A percentile compares a stretch with the other conserved stretches of the same genome.
Evolutionary conservation across 225 moss, liverwort and hornwort species (phyloP).

Genomic region (Polytrichum commune): DNA sequence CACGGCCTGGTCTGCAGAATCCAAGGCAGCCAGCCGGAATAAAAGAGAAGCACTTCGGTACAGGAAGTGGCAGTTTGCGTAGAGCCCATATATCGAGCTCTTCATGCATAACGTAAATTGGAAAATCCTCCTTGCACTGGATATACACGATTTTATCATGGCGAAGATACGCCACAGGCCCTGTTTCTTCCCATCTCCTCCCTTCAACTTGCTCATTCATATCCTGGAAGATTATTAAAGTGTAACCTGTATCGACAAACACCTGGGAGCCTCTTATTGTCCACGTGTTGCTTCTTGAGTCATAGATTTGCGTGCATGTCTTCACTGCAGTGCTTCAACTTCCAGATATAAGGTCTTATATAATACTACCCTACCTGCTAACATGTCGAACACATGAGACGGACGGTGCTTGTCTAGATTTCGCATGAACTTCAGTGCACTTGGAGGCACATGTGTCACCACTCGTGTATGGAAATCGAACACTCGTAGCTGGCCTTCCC

Average conservation of each 20-base stretch:
- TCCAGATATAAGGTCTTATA: conserved; percentile 3
- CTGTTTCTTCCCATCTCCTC: background rate
- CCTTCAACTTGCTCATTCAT: too few species aligned
- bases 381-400: conserved; percentile 6
- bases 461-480: background rate
- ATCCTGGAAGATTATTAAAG: background rate
- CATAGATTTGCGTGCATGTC: conserved; percentile 12
- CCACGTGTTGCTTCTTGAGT: conserved; percentile 9
- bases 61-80: background rate
- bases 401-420: background rate
- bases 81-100: background rate
- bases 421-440: background rate
- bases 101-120: background rate
- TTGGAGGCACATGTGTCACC: background rate
- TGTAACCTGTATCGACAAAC: background rate
- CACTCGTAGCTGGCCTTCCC: background rate
- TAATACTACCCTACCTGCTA: background rate
- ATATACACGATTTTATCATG: background rate
- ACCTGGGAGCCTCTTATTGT: conserved; percentile 1
- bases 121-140: background rate
- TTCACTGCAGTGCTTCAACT: conserved; percentile 11
- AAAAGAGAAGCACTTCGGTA: background rate
- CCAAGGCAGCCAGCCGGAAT: background rate
- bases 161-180: background rate
- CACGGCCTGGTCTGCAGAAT: background rate